phyloP scores from a whole-genome alignment of 352 stramenopile species.

The Phytopythium oedochilum region DNA sequence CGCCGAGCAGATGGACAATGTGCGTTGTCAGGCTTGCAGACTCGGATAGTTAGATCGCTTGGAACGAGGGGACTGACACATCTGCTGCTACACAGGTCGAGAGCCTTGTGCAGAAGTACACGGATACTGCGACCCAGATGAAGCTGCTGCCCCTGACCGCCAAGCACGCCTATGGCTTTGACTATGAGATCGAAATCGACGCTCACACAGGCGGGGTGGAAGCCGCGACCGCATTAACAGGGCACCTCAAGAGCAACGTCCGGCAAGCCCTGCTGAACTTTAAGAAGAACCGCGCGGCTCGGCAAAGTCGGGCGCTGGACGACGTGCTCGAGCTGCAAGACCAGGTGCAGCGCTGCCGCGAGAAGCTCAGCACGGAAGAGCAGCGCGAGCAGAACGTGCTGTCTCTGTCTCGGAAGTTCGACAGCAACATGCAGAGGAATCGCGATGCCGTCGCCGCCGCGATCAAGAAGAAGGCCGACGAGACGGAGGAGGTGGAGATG shows the following conservation, averaged over 20 bases:
- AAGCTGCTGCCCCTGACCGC: slow-evolving; percentile 83
- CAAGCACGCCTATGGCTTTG: slow-evolving; percentile 73
- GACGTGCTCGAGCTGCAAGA: slow-evolving; percentile 48
- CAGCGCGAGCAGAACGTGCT: slow-evolving; percentile 47
- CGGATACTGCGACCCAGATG: slow-evolving; percentile 65
- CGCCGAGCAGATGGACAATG: slow-evolving; percentile 56
- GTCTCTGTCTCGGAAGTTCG: slow-evolving; percentile 42
- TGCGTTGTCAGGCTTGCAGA: too few relatives aligned
- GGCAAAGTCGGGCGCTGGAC: slow-evolving; percentile 50
- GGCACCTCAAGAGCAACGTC: slow-evolving; percentile 67
- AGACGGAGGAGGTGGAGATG: slow-evolving; percentile 66
- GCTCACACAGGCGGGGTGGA: slow-evolving; percentile 51
- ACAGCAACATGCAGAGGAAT: slow-evolving; percentile 49
- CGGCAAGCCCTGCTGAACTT: slow-evolving; percentile 45
- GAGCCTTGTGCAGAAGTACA: slow-evolving; percentile 75
- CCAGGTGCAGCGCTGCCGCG: slow-evolving; percentile 46
- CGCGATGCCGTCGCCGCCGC: slow-evolving; percentile 36
- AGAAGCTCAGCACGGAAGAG: slow-evolving; percentile 45
- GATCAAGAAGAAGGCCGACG: slow-evolving; percentile 38
- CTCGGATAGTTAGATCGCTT: too few relatives aligned
- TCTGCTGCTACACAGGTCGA: slow-evolving; percentile 33
- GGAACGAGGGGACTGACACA: too few relatives aligned
- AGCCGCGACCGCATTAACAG: slow-evolving; percentile 42
- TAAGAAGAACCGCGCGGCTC: slow-evolving; percentile 58
- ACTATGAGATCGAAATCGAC: slow-evolving; percentile 76